Evolutionary conservation across 345 rosid genomes (phyloP).

Genomic region (Limnanthes douglasii): DNA sequence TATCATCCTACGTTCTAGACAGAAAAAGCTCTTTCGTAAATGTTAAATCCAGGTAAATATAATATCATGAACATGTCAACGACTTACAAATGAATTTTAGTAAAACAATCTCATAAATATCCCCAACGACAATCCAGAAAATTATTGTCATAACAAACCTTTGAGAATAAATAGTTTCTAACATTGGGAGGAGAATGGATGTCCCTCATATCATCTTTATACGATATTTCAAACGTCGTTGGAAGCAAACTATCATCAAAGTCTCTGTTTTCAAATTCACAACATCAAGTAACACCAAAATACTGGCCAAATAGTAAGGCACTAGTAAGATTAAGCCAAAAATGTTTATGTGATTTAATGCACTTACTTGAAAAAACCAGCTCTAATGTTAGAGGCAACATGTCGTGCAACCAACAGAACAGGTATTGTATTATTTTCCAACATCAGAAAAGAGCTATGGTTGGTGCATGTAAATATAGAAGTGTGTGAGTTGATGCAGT

Average conservation of each 20-base stretch:
- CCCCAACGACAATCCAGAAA: constrained; percentile 5
- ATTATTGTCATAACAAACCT: too few species aligned
- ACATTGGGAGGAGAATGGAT: constrained; percentile 91
- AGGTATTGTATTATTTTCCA: constrained; percentile 71
- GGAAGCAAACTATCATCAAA: constrained; percentile 85
- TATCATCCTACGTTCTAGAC: constrained; percentile 51
- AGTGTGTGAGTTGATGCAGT: constrained; percentile 5
- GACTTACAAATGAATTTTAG: constrained; percentile 2
- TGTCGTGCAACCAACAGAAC: constrained; percentile 85
- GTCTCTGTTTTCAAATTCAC: constrained; percentile 47
- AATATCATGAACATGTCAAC: constrained; percentile 1
- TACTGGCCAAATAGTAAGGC: too few species aligned
- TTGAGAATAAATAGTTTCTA: constrained; percentile 75
- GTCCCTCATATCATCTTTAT: constrained; percentile 59
- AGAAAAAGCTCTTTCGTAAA: constrained; percentile 8
- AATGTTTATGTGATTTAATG: too few species aligned
- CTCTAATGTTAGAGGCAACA: constrained; percentile 95
- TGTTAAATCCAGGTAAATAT: too few species aligned
- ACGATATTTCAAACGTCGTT: constrained; percentile 55
- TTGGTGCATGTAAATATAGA: constrained; percentile 4
- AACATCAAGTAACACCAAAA: constrained; percentile 7
- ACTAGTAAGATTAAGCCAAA: too few species aligned
- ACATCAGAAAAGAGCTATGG: constrained; percentile 15
- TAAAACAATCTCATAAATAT: not conserved
- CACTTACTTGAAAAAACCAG: constrained; percentile 95